Evolutionary conservation across 208 protist species (phyloP), one percentile per base, ranked within the genome.

Genomic region (Leishmania martiniquensis): DNA sequence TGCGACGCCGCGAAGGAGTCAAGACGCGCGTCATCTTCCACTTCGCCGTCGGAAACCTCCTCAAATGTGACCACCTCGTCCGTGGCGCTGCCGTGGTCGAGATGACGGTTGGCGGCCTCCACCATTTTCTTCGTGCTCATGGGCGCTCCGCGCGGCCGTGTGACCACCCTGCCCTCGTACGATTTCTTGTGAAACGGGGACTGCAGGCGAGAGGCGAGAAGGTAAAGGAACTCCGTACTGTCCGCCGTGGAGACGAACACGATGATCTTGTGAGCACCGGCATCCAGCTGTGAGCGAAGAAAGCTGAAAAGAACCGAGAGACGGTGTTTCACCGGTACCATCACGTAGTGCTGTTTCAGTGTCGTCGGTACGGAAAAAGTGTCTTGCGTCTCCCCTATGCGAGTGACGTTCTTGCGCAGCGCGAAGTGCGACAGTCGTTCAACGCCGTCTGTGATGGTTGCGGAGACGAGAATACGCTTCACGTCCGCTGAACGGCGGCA

Each of bases 181-280:
- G 76, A 81, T 65, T 54, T 72, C 37, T 78, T 85, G 63, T 80
- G 81, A 76, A 93, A 97, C 39, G 93, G 93, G 5, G 85, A 90
- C 60, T 87, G 78, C 32, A 97, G 82, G 0, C 89, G 89, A 22
- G 87, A 91, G 34, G 99, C 84, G 37, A 99, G 89, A 71, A 99
- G 97, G 73, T 96, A 98, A 77, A 99, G 94, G 87, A 98, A 99
- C 87, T 99, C 99, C 4, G 99, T 91, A n/a, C 89, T 92, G 69
- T 98, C 98, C 67, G 98, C 98, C 6, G 96, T 98, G n/a, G 95
- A 99, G 42, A 99, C 92, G 85, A 99, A 99, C 51, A 99, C 97
- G 71, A 99, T 98, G 15, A 99, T 89, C 77, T 98, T 95, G n/a
- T 87, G 80, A 22, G 93, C 92, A 49, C 99, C 98, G 32, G 99